Evolutionary conservation across 768 basidiomycete species (phyloP), one percentile per base, ranked within the genome.

Genomic region (Pulveroboletus sp.): DNA sequence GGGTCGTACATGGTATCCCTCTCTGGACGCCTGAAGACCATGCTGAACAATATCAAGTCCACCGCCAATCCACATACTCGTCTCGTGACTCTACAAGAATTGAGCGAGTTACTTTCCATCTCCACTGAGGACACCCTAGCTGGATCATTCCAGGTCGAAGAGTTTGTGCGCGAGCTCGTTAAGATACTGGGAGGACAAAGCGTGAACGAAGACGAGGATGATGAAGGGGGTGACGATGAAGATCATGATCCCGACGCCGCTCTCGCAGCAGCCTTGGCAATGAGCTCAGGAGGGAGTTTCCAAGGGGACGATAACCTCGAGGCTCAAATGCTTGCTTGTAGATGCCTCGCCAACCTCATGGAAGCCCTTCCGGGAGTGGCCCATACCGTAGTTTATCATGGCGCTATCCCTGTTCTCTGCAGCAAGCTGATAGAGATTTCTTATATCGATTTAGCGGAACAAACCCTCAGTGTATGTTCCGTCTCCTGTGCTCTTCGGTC

Each of bases 261-360:
- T 39, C 81, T 95, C 23, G 91, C 91, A 14, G 89, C 93, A 22
- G 92, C 86, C 1, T 70, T 94, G 41, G 90, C 92, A 4, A 79
- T 93, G 71, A 93, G 90, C 55, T 73, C 81, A 0, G 85, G 85
- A 20, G 73, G 70, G 8, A 79, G 75, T 6, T 86, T 75, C 62
- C 83, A 83, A 60, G 89, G 87, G 27, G 89, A 92, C 59, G 89
- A 90, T 51, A 89, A 89, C 57, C 79, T 89, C 26, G 94, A 98
- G 71, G 92, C 93, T 45, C 94, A 97, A 69, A 84, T 98, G 43
- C 79, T 98, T 40, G 96, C 96, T 24, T 97, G 94, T 69, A 79
- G 96, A 54, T 99, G 96, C 65, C 76, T 99, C 45, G 95, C 94
- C 41, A 98, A 99, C 67, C 77, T 99, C 47, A 94, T 98, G 92